Percentiles rank a stretch among this genome's conserved stretches.
phyloP scores from a whole-genome alignment of 192 early-diverging fungal species.

The Backusella circina region DNA sequence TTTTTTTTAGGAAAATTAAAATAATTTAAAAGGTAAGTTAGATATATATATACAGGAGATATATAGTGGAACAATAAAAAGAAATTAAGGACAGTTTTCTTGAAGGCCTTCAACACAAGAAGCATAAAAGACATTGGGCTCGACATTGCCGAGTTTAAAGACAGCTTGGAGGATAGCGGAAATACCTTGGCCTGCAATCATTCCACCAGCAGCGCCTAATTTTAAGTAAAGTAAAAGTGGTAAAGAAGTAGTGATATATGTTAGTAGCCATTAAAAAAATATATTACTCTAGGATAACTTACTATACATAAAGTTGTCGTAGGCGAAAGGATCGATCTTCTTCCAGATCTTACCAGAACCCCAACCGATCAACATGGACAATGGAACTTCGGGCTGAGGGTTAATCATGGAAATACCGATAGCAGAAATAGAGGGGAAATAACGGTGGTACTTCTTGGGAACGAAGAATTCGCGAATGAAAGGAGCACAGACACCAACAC shows the following conservation, averaged over 20 bases:
- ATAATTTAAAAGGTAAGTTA: background rate
- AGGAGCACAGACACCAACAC: slow-evolving; percentile 34
- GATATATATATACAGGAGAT: background rate
- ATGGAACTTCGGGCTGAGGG: slow-evolving; percentile 39
- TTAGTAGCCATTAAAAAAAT: no score
- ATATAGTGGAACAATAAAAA: background rate
- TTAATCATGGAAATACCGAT: slow-evolving; percentile 53
- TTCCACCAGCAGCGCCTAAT: slow-evolving; percentile 37
- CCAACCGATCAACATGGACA: slow-evolving; percentile 47
- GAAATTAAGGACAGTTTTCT: slow-evolving; percentile 27
- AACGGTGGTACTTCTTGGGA: slow-evolving; percentile 46
- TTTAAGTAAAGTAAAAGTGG: background rate
- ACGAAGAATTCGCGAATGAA: slow-evolving; percentile 42
- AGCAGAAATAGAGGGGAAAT: slow-evolving; percentile 43
- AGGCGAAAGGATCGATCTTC: slow-evolving; percentile 4
- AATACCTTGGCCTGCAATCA: slow-evolving; percentile 53
- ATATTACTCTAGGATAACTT: no score
- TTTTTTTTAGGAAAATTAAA: background rate
- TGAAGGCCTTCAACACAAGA: slow-evolving; percentile 21
- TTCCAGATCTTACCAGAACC: slow-evolving; percentile 41
- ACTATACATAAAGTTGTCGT: slow-evolving; percentile 40
- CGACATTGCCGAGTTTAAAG: slow-evolving; percentile 37
- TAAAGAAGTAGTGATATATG: no score
- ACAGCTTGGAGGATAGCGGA: slow-evolving; percentile 45
- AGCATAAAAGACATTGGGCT: slow-evolving; percentile 13